Base-by-base conservation (phyloP, 176 grass and related monocot genomes). In the Poa annua region DNA sequence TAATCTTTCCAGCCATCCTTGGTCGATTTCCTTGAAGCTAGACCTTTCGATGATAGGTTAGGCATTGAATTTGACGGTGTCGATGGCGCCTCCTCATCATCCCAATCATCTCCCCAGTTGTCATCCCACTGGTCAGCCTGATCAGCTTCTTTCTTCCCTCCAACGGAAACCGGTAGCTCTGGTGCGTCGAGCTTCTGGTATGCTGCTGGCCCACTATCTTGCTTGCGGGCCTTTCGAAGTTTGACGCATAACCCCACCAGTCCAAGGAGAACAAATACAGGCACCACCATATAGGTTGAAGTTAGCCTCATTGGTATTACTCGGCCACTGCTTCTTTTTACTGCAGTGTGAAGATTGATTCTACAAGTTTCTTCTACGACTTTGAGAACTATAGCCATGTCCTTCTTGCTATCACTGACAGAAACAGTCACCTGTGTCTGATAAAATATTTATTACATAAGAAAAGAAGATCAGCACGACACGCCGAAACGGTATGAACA, bases 1-100 rank as follows among this genome's bases (percentile, higher is more conserved):
- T 91, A 99, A 61, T 92, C 91, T 74, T 93, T 99, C 96, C 91
- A 98, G 10, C 87, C 89, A 87, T 98, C 96, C 88, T 99, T 99
- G 41, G 81, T 81, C 1, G 78, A 86, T 83, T 83, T 90, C 76
- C 96, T 84, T 44, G 93, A 77, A 83, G 91, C 86, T 19, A 99
- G 96, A 19, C 96, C 93, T 83, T 96, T 93, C 11, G 76, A 99
- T 11, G 93, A 96, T 41, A 79, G 89, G 84, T 88, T 96, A 22
- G 87, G 61, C 47, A 89, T 79, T 34, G 86, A 81, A 75, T 85
- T 95, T 7, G 91, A 90, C 17, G 92, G 92, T 21, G 96, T 96
- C 76, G 91, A 74, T 0, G 96, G 91, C 0, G 96, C 85, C 78
- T 97, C 95, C 81, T 93, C 96, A 33, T 99, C 96, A 13, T 90